A percentile compares a stretch with the other conserved stretches of the same genome.
These are phyloP conservation scores for Kuraishia piskuri DNA, from an alignment of 805 yeast genomes.

Conservation along the genomic window DNA sequence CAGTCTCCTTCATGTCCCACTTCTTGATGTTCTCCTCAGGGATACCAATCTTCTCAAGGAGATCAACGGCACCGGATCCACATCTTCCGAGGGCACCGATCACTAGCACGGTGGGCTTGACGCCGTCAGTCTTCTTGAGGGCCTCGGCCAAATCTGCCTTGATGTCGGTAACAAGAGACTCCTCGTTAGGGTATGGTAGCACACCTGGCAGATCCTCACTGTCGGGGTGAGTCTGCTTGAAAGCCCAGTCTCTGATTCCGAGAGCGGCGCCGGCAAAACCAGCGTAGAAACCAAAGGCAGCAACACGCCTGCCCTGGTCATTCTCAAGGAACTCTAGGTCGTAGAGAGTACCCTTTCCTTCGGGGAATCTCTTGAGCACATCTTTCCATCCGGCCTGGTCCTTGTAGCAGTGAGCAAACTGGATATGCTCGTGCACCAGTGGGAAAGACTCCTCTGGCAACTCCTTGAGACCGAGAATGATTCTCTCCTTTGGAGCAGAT, in stretches of 20 bases:
- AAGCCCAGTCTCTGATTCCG: conserved; percentile 91
- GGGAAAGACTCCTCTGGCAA: conserved; percentile 92
- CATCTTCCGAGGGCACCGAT: conserved; percentile 99
- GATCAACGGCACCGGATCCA: conserved; percentile 93
- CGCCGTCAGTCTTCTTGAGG: conserved; percentile 46
- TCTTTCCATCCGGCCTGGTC: conserved; percentile 97
- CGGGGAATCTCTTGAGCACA: conserved; percentile 81
- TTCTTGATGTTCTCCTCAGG: conserved; percentile 76
- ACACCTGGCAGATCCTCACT: conserved; percentile 70
- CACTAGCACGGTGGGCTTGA: conserved; percentile 70
- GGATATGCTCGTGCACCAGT: conserved; percentile 90
- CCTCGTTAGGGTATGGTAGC: conserved; percentile 76
- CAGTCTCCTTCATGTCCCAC: conserved; percentile 98
- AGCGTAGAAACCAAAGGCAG: conserved; percentile 99
- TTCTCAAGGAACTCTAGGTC: conserved; percentile 93
- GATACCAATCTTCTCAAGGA: conserved; percentile 74
- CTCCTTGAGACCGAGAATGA: conserved; percentile 91
- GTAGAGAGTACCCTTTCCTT: conserved; percentile 84
- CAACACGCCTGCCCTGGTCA: conserved; percentile 95
- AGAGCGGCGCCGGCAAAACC: conserved; percentile 99
- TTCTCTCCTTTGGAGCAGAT: conserved; percentile 80
- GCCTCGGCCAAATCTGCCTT: conserved; percentile 50
- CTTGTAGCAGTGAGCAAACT: conserved; percentile 98
- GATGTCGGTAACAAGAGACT: conserved; percentile 64
- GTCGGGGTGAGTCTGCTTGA: conserved; percentile 69